Evolutionary conservation across 2,329 filamentous ascomycete genomes (phyloP).

Genomic region (Aspergillus ochraceoroseus): DNA sequence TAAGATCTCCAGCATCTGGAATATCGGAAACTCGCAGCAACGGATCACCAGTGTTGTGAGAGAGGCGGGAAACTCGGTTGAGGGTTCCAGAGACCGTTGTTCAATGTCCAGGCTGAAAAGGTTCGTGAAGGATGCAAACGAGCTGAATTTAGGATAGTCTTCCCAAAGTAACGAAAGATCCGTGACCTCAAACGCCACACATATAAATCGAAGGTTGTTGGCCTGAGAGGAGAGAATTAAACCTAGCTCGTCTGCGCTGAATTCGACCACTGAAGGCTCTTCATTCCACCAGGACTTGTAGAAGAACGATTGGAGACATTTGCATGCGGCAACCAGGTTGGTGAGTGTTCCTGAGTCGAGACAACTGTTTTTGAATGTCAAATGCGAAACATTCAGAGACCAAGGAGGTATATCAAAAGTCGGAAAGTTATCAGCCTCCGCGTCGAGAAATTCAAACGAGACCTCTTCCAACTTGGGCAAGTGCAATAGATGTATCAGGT

Average conservation of each 20-base stretch:
- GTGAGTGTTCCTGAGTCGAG: neutral
- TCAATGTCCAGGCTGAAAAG: constrained; percentile 7
- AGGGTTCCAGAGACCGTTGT: constrained; percentile 1
- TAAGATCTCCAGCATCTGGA: constrained; percentile 1
- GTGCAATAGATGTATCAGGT: constrained; percentile 2
- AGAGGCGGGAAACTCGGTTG: constrained; percentile 1
- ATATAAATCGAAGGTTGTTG: constrained; percentile 2
- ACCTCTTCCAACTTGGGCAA: constrained; percentile 10
- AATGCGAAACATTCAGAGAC: constrained; percentile 1
- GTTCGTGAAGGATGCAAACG: constrained; percentile 5
- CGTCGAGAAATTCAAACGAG: neutral
- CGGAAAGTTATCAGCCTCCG: neutral
- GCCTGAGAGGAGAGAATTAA: constrained; percentile 1
- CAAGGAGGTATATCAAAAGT: constrained; percentile 1
- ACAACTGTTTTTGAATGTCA: neutral
- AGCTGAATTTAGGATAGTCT: constrained; percentile 5
- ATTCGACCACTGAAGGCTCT: too few species aligned
- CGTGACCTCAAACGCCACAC: neutral
- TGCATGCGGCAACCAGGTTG: constrained; percentile 7
- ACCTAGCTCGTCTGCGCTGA: constrained; percentile 5
- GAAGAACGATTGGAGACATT: constrained; percentile 1
- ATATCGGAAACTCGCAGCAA: constrained; percentile 5
- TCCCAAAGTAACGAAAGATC: neutral
- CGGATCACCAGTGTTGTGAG: constrained; percentile 3
- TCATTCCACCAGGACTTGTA: neutral